Evolutionary conservation across 345 rosid genomes (phyloP), one percentile per base, ranked within the genome.

Genomic region (Mallotus nudiflorus): DNA sequence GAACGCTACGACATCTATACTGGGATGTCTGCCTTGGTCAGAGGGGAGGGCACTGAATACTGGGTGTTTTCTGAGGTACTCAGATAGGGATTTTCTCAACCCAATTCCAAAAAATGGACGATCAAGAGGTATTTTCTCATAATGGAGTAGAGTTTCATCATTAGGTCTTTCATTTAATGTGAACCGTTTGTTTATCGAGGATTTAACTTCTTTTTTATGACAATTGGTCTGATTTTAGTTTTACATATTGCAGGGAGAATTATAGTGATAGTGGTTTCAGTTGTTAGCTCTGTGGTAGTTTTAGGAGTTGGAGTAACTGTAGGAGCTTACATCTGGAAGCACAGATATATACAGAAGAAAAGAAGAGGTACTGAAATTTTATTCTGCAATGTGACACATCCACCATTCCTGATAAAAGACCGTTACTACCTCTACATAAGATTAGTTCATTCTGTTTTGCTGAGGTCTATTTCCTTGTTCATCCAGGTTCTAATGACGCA

Each of bases 31-130:
- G 89, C 98, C 97, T 35, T 76, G 80, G 87, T 89, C 96, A 3
- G 97, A 94, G 55, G 98, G 96, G 29, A 80, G 98, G 3, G 93
- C 95, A 31, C 81, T 94, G 55, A 58, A 88, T 72, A 91, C 98
- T 0, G 97, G 98, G 4, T 94, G 97, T 76, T 94, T 91, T 69
- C 73, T 94, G 83, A 82, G 93, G 79, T 91, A 91, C 77, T 94
- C 98, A 4, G 89, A 94, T 70, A 71, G 2, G 27, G 75, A 91
- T 78, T 94, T 94, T 82, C 93, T 94, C 74, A 94, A 91, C 56
- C 65, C 71, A 56, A 79, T 70, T 52, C 76, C 82, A 12, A 62
- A 82, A 67, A 85, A 66, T 39, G 85, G 88, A 72, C 84, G 84
- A 62, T 79, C 84, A 9, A 81, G 50, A 90, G 98, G 98, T 94